These are phyloP conservation scores for Patellaria atrata DNA, from an alignment of 495 filamentous ascomycete genomes.

Conservation along the genomic window DNA sequence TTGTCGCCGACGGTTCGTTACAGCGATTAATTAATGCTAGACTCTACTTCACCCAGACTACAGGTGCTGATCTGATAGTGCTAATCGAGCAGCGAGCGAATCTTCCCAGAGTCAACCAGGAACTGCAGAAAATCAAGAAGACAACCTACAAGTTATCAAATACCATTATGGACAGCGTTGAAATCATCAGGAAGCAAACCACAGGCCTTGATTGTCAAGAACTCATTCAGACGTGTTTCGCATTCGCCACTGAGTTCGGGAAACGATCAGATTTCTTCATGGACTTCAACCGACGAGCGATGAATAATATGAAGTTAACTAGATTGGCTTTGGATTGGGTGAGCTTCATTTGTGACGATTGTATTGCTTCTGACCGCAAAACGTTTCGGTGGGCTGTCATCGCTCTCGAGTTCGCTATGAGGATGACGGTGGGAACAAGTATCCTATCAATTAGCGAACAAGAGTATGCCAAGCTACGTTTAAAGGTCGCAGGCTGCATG, in stretches of 20 bases:
- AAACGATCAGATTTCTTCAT: slow-evolving; percentile 86
- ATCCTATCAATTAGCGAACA: slow-evolving; percentile 74
- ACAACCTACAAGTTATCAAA: slow-evolving; percentile 95
- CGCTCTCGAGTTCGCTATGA: slow-evolving; percentile 92
- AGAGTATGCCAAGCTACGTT: slow-evolving; percentile 65
- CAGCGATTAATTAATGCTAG: slow-evolving; percentile 65
- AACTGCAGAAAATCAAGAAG: slow-evolving; percentile 89
- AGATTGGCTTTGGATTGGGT: slow-evolving; percentile 92
- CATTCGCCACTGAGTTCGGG: slow-evolving; percentile 95
- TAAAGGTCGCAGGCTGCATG: slow-evolving; percentile 95
- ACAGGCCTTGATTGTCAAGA: slow-evolving; percentile 80
- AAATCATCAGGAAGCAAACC: slow-evolving; percentile 75
- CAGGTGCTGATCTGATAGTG: slow-evolving; percentile 70
- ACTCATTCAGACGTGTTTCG: slow-evolving; percentile 95
- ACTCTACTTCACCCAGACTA: slow-evolving; percentile 54
- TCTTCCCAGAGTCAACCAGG: slow-evolving; percentile 75
- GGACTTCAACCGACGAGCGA: slow-evolving; percentile 79
- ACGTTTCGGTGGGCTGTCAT: slow-evolving; percentile 95
- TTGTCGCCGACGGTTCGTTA: slow-evolving; percentile 81
- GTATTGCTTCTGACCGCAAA: slow-evolving; percentile 82
- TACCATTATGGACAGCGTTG: slow-evolving; percentile 97
- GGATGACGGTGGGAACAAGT: slow-evolving; percentile 84
- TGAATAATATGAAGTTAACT: slow-evolving; percentile 93
- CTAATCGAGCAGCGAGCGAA: slow-evolving; percentile 87
- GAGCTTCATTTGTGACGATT: slow-evolving; percentile 94